phyloP scores from a whole-genome alignment of 176 grass and related monocot species.

The Calamus simplicifolius region DNA sequence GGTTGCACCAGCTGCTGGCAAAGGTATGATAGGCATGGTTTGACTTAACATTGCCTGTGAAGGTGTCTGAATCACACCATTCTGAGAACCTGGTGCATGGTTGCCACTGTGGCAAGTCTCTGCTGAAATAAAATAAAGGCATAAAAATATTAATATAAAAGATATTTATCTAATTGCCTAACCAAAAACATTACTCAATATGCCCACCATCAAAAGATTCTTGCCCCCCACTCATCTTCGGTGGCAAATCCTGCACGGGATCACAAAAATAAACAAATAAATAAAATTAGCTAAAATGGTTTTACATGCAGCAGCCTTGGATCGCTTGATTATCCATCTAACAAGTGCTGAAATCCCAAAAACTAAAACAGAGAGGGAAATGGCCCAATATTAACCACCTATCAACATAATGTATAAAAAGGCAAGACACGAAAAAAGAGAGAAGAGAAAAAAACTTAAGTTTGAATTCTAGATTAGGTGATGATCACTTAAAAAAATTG shows the following conservation, averaged over 20 bases:
- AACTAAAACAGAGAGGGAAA: too few species aligned
- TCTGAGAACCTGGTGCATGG: constrained; percentile 43
- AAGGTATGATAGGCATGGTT: constrained; percentile 41
- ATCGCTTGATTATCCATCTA: too few species aligned
- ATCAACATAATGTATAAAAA: too few species aligned
- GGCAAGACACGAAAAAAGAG: too few species aligned
- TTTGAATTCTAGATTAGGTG: too few species aligned
- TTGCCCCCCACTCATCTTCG: constrained; percentile 53
- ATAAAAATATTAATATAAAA: constrained; percentile 7
- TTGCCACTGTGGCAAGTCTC: constrained; percentile 17
- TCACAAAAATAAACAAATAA: constrained; percentile 6
- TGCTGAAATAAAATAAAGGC: constrained; percentile 22
- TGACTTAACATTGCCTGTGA: constrained; percentile 46
- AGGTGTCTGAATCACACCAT: constrained; percentile 35
- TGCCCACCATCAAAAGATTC: constrained; percentile 38
- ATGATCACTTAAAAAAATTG: too few species aligned
- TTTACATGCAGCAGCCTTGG: too few species aligned
- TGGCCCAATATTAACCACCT: too few species aligned
- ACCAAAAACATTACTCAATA: constrained; percentile 15
- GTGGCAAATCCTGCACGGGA: constrained; percentile 42
- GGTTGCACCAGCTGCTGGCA: constrained; percentile 42
- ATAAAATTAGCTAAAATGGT: too few species aligned
- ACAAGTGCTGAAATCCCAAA: too few species aligned
- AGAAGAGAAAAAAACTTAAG: too few species aligned
- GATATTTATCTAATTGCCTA: background rate